These are phyloP conservation scores for Lentinula raphanica DNA, from an alignment of 768 basidiomycete genomes.

Conservation along the genomic window DNA sequence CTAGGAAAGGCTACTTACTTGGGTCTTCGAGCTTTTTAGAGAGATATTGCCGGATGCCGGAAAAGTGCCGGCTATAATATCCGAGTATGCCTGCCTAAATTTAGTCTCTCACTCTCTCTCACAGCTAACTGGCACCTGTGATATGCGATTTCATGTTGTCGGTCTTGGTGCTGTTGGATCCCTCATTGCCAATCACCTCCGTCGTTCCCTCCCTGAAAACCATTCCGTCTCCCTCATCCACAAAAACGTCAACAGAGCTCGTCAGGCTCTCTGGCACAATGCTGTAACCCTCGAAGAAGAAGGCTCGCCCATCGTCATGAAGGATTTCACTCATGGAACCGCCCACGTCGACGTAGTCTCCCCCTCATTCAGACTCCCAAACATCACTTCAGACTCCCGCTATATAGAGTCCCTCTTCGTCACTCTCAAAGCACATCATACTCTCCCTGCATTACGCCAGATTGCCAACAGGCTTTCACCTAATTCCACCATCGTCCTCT, in stretches of 20 bases:
- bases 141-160: conserved; percentile 71
- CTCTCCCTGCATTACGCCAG: conserved; percentile 47
- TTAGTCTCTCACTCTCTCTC: no score
- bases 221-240: conserved; percentile 69
- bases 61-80: neutral
- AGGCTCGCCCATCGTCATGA: conserved; percentile 37
- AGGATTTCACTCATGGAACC: conserved; percentile 34
- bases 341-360: conserved; percentile 50
- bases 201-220: conserved; percentile 44
- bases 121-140: neutral
- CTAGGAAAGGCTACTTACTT: neutral
- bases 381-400: conserved; percentile 8
- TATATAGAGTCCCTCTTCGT: conserved; percentile 77
- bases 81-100: no score
- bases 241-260: conserved; percentile 39
- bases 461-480: conserved; percentile 61
- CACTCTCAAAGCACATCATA: conserved; percentile 72
- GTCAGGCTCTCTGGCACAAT: conserved; percentile 25
- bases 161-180: conserved; percentile 83
- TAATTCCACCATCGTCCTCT: conserved; percentile 79
- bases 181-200: conserved; percentile 76
- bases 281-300: conserved; percentile 43
- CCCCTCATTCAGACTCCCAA: neutral
- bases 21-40: no score
- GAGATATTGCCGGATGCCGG: neutral